Evolutionary conservation across 148 eudicot genomes (phyloP), one percentile per base, ranked within the genome.

Genomic region (Amaranthus hypochondriacus): DNA sequence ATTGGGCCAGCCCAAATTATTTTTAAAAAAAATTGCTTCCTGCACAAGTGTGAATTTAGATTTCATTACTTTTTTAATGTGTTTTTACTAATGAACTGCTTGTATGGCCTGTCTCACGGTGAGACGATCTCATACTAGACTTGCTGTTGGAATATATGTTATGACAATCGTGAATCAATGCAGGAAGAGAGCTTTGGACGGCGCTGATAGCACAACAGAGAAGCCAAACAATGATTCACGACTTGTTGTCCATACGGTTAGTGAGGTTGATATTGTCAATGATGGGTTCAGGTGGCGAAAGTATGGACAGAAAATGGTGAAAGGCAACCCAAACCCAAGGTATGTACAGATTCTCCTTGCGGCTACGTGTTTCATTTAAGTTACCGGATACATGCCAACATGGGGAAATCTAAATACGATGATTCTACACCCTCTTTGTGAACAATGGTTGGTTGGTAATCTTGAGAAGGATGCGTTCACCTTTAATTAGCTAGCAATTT

Each of bases 281-380:
- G 99, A 95, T 80, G 97, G 99, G 66, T 85, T 80, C 79, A 87
- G 99, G 49, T 92, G 97, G 99, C 99, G 97, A 64, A 95, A 95
- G 80, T 95, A 95, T 79, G 99, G 99, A 55, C 99, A 95, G 82
- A 95, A 95, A 71, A 75, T 87, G 73, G 96, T 95, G 3, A 92
- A 90, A 82, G 99, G 99, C 80, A 95, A 86, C 84, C 84, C 88
- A 4, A 87, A 95, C 78, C 99, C 99, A 39, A 86, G 99, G 99
- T 92, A 86, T 65, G 54, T 68, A 58, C 39, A 65, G 62, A 47
- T 66, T 62, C 28, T 70, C 68, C 52, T 75, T 64, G 14, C 5
- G 43, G 14, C 13, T 65, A 2, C 46, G 18, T 56, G n/a, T 64
- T 42, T 28, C 46, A n/a, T 71, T 43, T 14, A 39, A 68, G 58